Conservation (phyloP, 2,329 filamentous ascomycete species). For the Helminthosporium solani region DNA sequence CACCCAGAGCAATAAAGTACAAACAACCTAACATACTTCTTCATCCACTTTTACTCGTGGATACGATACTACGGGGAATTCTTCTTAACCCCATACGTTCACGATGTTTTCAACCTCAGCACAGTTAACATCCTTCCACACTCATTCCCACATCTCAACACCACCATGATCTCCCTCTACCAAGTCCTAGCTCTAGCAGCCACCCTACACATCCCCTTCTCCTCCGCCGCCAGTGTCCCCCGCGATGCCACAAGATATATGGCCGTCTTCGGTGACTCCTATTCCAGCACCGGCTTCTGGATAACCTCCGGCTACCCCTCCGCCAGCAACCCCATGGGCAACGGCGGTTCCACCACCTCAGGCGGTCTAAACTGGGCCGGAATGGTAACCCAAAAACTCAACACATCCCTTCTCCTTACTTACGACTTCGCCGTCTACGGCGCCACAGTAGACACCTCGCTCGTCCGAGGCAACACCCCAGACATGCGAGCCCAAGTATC, state of each 20-base stretch:
- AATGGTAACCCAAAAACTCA: slow-evolving; percentile 18
- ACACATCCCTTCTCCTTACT: slow-evolving; percentile 13
- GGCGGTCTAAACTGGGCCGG: slow-evolving; percentile 25
- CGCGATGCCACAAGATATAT: slow-evolving; percentile 8
- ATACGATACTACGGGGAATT: background rate
- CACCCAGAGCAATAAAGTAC: background rate
- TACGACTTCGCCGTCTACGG: slow-evolving; percentile 25
- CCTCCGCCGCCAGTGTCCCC: background rate
- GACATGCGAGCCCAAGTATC: slow-evolving; percentile 21
- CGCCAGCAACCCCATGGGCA: slow-evolving; percentile 20
- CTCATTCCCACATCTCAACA: too few relatives aligned
- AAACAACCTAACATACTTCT: background rate
- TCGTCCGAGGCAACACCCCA: slow-evolving; percentile 16
- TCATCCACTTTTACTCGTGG: background rate
- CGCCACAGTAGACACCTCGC: slow-evolving; percentile 21
- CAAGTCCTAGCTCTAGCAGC: too few relatives aligned
- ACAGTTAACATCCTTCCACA: too few relatives aligned
- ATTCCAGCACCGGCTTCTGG: slow-evolving; percentile 22
- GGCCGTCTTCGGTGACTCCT: slow-evolving; percentile 18
- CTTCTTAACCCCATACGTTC: too few relatives aligned
- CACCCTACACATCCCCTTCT: too few relatives aligned
- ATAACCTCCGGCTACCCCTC: slow-evolving; percentile 17
- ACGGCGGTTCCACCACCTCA: slow-evolving; percentile 21
- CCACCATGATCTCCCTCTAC: too few relatives aligned
- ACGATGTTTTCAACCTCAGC: too few relatives aligned